These are phyloP conservation scores for Tubosaeta sp. DNA, from an alignment of 768 basidiomycete genomes.

Conservation along the genomic window DNA sequence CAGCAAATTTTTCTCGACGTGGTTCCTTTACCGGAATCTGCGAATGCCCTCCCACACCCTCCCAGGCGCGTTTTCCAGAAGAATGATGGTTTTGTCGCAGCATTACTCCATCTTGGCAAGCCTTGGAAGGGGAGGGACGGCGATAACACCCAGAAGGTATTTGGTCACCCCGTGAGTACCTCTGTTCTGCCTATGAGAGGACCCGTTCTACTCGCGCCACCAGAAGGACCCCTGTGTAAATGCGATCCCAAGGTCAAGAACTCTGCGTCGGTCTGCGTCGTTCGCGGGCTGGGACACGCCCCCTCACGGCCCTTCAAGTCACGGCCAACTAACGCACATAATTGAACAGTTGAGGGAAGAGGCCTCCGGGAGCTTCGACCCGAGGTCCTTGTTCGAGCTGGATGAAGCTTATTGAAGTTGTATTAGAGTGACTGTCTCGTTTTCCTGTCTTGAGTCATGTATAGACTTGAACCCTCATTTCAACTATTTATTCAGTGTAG, in stretches of 20 bases:
- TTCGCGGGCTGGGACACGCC: constrained; percentile 12
- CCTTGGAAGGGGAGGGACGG: constrained; percentile 1
- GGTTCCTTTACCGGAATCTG: constrained; percentile 6
- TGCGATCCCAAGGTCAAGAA: neutral
- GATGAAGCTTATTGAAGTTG: constrained; percentile 7
- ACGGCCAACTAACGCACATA: constrained; percentile 10
- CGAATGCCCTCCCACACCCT: neutral
- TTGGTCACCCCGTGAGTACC: constrained; percentile 15
- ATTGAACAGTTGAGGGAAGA: constrained; percentile 21
- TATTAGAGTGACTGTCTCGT: neutral
- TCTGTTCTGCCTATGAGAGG: constrained; percentile 11
- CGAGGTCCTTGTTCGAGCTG: constrained; percentile 10
- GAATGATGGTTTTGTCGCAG: neutral
- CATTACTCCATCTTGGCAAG: constrained; percentile 6
- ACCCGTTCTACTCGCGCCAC: constrained; percentile 6
- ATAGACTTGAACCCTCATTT: neutral
- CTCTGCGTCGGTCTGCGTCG: constrained; percentile 27
- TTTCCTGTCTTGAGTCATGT: neutral
- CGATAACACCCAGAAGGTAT: constrained; percentile 3
- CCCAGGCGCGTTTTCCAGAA: constrained; percentile 10
- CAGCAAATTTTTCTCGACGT: constrained; percentile 10
- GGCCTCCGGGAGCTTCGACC: constrained; percentile 13
- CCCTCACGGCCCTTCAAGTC: neutral
- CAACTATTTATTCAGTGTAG: neutral
- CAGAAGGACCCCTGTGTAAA: neutral